Conservation (phyloP, 768 basidiomycete species). For the Russula griseocarnosa region DNA sequence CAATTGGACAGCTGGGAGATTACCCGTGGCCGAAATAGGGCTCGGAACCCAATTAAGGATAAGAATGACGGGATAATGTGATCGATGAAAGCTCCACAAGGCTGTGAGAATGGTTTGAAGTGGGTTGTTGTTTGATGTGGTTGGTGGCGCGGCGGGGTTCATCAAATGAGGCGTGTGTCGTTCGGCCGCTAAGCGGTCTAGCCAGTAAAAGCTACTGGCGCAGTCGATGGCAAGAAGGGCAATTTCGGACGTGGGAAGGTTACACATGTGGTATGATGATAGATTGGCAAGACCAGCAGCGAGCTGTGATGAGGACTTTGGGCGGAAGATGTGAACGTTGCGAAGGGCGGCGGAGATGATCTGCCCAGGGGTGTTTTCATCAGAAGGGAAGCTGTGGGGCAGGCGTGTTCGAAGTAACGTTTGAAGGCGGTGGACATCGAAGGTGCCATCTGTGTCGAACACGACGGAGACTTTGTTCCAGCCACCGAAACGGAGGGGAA, state of each 20-base stretch:
- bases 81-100: conserved; percentile 46
- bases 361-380: conserved; percentile 24
- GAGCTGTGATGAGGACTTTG: conserved; percentile 62
- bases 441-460: conserved; percentile 66
- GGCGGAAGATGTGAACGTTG: conserved; percentile 64
- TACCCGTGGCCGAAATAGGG: conserved; percentile 28
- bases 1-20: conserved; percentile 31
- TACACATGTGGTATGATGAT: conserved; percentile 47
- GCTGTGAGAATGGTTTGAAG: conserved; percentile 44
- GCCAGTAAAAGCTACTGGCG: conserved; percentile 72
- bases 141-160: conserved; percentile 23
- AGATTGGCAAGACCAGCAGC: conserved; percentile 62
- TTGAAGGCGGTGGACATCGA: conserved; percentile 54
- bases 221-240: conserved; percentile 73
- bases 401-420: conserved; percentile 50
- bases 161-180: conserved; percentile 37
- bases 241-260: conserved; percentile 52
- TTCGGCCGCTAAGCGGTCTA: conserved; percentile 63
- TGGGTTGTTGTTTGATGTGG: conserved; percentile 39
- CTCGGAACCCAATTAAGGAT: conserved; percentile 63
- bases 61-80: conserved; percentile 49
- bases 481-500: conserved; percentile 49
- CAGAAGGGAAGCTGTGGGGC: conserved; percentile 31
- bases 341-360: conserved; percentile 43
- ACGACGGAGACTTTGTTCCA: conserved; percentile 64